Evolutionary conservation across 2,329 filamentous ascomycete genomes (phyloP), one percentile per base, ranked within the genome.

Genomic region (Pseudomassariella vexata): DNA sequence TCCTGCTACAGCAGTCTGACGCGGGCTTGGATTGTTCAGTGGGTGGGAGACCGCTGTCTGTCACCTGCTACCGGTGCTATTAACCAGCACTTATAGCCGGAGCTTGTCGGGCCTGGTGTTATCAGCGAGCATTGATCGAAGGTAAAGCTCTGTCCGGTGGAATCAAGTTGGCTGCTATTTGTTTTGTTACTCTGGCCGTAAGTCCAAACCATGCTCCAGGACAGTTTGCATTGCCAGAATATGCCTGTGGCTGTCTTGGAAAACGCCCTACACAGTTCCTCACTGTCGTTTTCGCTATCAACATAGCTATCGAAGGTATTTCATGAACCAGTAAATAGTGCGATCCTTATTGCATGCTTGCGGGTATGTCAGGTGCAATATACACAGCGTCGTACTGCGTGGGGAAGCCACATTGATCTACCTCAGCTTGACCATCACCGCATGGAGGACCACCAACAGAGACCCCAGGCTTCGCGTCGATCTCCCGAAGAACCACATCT

Each of bases 21-120:
- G 35, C 42, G 5, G 40, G 43, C 4, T 70, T 83, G 36, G 75
- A 76, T 1, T 85, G 76, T 49, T 73, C 66, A 37, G 55, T 67
- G 9, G 59, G 83, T 3, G 79, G 79, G 3, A 70, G 72, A 34
- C 79, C 82, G 0, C 55, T 87, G 5, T 54, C 65, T 4, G 55
- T 50, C 9, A 48, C 59, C 5, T 65, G 65, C 33, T 63, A 63
- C 30, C 44, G 40, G 3, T 56, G 57, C 19, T 61, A 66, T 4
- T 57, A 68, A 2, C 52, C 50, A 29, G 56, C 49, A 2, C 42
- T 58, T 2, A 16, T 54, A 7, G 40, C 58, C 1, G 57, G 57
- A 3, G 48, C 50, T 2, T 35, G 42, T 19, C 49, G 56, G 4
- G 41, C 41, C 6, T 59, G 52, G 54, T 46, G 53, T 11, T 42